These are phyloP conservation scores for Paraphoma sp. DNA, from an alignment of 2,329 filamentous ascomycete species.

Conservation along the genomic window DNA sequence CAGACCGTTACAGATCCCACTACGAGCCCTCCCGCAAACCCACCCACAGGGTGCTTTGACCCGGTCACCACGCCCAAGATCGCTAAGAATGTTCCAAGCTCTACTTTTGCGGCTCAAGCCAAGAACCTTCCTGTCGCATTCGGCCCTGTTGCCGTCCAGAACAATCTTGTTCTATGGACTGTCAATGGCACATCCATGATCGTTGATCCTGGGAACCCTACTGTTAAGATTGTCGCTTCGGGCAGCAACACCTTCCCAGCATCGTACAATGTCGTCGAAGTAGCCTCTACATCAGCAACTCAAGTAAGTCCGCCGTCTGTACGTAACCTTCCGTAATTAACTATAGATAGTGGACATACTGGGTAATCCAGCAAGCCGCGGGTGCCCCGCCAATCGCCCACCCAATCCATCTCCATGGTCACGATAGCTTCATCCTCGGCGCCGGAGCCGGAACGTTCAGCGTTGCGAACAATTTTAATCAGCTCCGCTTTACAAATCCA, in stretches of 20 bases:
- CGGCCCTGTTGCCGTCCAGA: constrained; percentile 34
- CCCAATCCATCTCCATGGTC: constrained; percentile 40
- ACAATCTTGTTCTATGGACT: constrained; percentile 40
- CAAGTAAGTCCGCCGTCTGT: neutral
- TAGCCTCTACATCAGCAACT: constrained; percentile 35
- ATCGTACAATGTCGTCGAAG: constrained; percentile 51
- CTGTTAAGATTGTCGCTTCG: constrained; percentile 52
- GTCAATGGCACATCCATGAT: constrained; percentile 55
- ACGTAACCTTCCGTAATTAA: neutral
- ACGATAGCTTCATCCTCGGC: constrained; percentile 33
- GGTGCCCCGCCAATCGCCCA: constrained; percentile 45
- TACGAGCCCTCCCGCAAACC: constrained; percentile 26
- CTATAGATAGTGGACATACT: constrained; percentile 49
- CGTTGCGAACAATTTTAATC: constrained; percentile 13
- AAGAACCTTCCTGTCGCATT: constrained; percentile 37
- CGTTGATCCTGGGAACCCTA: constrained; percentile 58
- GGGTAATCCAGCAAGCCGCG: constrained; percentile 54
- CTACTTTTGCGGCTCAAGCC: constrained; percentile 30
- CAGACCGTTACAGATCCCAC: constrained; percentile 45
- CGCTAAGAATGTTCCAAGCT: constrained; percentile 41
- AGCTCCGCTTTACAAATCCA: constrained; percentile 45
- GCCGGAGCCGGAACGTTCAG: constrained; percentile 42
- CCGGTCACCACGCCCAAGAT: constrained; percentile 45
- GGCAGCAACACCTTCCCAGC: constrained; percentile 49
- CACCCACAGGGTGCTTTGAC: constrained; percentile 44